These are phyloP conservation scores for Trametes meyenii DNA, from an alignment of 768 basidiomycete species.

Conservation along the genomic window DNA sequence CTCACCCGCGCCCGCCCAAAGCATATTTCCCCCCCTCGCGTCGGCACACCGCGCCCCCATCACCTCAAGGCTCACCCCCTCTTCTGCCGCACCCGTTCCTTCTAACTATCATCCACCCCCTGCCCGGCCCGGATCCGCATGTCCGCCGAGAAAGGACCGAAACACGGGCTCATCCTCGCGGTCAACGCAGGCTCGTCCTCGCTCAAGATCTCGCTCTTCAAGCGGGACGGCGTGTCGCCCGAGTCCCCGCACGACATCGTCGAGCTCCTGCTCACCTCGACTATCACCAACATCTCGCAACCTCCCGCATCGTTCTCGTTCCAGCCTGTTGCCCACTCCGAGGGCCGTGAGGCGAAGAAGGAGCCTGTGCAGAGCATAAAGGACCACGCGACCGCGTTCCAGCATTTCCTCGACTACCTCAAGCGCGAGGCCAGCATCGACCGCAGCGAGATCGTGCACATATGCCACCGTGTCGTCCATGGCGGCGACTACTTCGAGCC, in stretches of 20 bases:
- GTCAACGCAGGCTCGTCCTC: conserved; percentile 86
- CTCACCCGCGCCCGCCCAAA: not conserved
- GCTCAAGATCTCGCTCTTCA: conserved; percentile 78
- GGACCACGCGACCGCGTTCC: conserved; percentile 66
- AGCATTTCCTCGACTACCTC: conserved; percentile 57
- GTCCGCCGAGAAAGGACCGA: conserved; percentile 20
- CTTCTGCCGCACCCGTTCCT: no score
- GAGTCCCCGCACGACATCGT: conserved; percentile 38
- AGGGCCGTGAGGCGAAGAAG: conserved; percentile 42
- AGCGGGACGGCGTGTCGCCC: conserved; percentile 31
- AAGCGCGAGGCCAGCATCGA: conserved; percentile 46
- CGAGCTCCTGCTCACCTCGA: conserved; percentile 51
- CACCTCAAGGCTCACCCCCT: no score
- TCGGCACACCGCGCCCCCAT: no score
- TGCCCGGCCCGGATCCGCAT: not conserved
- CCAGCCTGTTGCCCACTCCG: conserved; percentile 27
- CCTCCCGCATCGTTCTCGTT: conserved; percentile 57
- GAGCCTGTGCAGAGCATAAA: conserved; percentile 42
- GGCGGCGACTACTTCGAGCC: conserved; percentile 80
- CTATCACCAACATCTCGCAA: conserved; percentile 59
- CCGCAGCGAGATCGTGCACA: conserved; percentile 46
- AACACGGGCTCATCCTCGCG: conserved; percentile 56
- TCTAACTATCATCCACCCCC: no score
- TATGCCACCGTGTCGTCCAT: conserved; percentile 86
- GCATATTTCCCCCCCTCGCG: no score